Base-by-base conservation (phyloP, 2,329 filamentous ascomycete species). In the Sphaerulina musiva region DNA sequence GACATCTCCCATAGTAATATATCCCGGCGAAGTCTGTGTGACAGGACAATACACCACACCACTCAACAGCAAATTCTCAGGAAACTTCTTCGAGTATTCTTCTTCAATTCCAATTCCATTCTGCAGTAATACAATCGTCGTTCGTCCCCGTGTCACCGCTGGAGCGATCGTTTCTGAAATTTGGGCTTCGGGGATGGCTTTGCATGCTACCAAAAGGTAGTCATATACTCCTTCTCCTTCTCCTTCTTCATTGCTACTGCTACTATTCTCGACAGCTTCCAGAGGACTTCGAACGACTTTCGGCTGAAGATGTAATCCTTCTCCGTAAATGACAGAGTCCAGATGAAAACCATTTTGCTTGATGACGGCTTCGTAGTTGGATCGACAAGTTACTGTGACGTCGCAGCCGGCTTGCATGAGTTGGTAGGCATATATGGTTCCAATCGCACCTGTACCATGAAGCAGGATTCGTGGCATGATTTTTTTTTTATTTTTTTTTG, bases 31-130 rank as follows among this genome's bases (percentile, higher is more conserved):
- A 12, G 72, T 72, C 59, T 82, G 79, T 0, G 77, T 78, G 0
- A 72, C 73, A 3, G 78, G 76, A 5, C 81, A 68, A 60, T 82
- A 81, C 17, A 77, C 74, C 1, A 83, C 80, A 39, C 76, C 77
- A 41, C 77, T 81, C 6, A 84, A 62, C 20, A 85, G 72, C 0
- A 79, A 76, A 32, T 76, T 78, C 0, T 64, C 52, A 0, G 80
- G 79, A 57, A 79, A 85, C 0, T 69, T 67, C 0, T 64, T 61
- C 0, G 68, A 62, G 46, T 82, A 83, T 7, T 80, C 76, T 7
- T 78, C 73, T 62, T 85, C 82, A 53, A 83, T 82, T 0, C 73
- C 76, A 40, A 85, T 78, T 0, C 82, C 82, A 59, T 84, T 85
- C 57, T 85, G 81, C 6, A 82, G 74, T 0, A 85, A 74, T 2